Evolutionary conservation across 129 eudicot genomes (phyloP), one percentile per base, ranked within the genome.

Genomic region (carrot (Daucus carota)): DNA sequence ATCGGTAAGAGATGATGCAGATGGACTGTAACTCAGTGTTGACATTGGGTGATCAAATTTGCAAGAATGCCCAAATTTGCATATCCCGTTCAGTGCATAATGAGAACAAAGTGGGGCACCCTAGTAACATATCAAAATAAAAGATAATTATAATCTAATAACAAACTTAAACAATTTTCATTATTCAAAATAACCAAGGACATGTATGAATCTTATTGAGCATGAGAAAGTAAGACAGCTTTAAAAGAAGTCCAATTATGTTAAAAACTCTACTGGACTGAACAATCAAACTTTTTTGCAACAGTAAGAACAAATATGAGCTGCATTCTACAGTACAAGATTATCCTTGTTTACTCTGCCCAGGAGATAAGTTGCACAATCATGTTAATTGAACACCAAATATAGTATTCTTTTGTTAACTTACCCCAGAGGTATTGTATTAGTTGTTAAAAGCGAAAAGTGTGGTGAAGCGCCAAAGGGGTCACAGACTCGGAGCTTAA

Each of bases 1-100:
- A 82, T 93, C 98, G 28, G 98, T 78, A 28, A 93, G 86, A 65
- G 97, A 93, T 29, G 97, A 91, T 75, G 97, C 90, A 72, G 98
- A 93, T 15, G 96, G 88, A 43, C 96, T 89, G 84, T 89, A 90
- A 79, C 97, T 93, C 75, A 93, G 80, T 7, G 90, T 67, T 65
- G 86, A 84, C 90, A 89, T 93, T 4, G 98, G 98, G 75, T 93
- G 98, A 79, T 93, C 96, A 45, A 87, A 93, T 81, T 82, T 93
- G 92, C 98, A 93, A 14, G 96, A 75, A 62, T 92, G 86, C 65
- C 97, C 98, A 60, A 85, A 93, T 41, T 86, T 91, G 89, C 98
- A 93, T 48, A 84, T 84, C 70, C 97, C 97, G 45, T 89, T 92
- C 75, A 84, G 91, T n/a, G 86, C 80, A 76, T 85, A 93, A 80